phyloP scores from a whole-genome alignment of 2,329 filamentous ascomycete species.

The Verticillium nubilum region DNA sequence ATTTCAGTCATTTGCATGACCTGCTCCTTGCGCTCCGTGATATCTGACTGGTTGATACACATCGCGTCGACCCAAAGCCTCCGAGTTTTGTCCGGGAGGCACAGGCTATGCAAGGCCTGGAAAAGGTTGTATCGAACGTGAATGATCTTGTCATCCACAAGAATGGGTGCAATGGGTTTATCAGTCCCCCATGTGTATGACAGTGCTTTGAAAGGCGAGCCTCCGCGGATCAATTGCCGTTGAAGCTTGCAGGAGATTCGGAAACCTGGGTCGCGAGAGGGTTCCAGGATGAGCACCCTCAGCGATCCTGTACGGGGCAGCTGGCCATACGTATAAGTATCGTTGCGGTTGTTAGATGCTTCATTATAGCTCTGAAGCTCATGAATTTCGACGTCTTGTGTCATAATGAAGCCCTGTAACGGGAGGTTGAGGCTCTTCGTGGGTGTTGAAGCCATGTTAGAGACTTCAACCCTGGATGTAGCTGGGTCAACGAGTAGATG shows the following conservation, averaged over 20 bases:
- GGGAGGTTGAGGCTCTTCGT: too few relatives aligned
- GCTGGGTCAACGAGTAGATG: too few relatives aligned
- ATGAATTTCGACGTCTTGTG: too few relatives aligned
- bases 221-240: neutral
- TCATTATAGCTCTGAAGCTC: too few relatives aligned
- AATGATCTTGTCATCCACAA: neutral
- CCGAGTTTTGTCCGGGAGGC: neutral
- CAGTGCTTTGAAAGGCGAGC: neutral
- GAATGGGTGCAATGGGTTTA: neutral
- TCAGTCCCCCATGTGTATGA: neutral
- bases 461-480: too few relatives aligned
- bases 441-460: too few relatives aligned
- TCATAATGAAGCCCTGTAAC: too few relatives aligned
- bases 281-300: neutral
- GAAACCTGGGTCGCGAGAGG: neutral
- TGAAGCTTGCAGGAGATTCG: neutral
- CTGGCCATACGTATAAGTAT: neutral
- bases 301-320: neutral
- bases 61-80: conserved; percentile 30
- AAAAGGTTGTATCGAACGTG: neutral
- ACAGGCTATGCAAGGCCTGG: neutral
- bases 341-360: neutral
- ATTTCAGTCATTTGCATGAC: conserved; percentile 30
- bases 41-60: conserved; percentile 30
- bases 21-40: conserved; percentile 26